Percentiles rank a stretch among this genome's conserved stretches.
Evolutionary conservation across 1,284 basidiomycete genomes (phyloP).

Genomic region (Ganoderma resinaceum): DNA sequence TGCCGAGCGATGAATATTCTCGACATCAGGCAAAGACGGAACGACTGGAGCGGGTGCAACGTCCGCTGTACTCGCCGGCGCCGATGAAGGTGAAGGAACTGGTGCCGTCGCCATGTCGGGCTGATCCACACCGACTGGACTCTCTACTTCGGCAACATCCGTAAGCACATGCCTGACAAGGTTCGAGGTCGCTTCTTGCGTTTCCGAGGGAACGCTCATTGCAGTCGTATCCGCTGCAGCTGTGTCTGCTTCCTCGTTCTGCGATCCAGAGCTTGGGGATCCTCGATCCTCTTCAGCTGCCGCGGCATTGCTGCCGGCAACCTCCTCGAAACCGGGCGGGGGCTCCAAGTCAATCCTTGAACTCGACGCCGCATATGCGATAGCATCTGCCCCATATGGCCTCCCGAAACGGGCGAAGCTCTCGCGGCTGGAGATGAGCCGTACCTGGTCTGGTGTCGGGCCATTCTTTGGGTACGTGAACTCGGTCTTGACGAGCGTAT

Average conservation of each 20-base stretch:
- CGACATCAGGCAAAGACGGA: not conserved
- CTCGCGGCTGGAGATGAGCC: slow-evolving; percentile 55
- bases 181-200: not conserved
- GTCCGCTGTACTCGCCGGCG: not conserved
- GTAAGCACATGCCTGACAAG: slow-evolving; percentile 1
- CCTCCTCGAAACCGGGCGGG: slow-evolving; percentile 45
- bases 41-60: not conserved
- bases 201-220: not conserved
- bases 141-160: slow-evolving; percentile 10
- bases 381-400: slow-evolving; percentile 57
- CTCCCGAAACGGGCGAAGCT: slow-evolving; percentile 55
- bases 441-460: slow-evolving; percentile 60
- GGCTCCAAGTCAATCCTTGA: slow-evolving; percentile 45
- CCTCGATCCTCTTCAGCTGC: not conserved
- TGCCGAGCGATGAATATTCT: not conserved
- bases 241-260: slow-evolving; percentile 3
- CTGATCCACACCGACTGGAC: slow-evolving; percentile 6
- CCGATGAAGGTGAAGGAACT: not conserved
- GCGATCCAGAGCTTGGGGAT: slow-evolving; percentile 8
- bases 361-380: slow-evolving; percentile 47
- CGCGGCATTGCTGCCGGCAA: slow-evolving; percentile 18
- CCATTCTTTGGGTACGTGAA: slow-evolving; percentile 56
- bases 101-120: not conserved
- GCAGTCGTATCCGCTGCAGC: not conserved
- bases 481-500: slow-evolving; percentile 56